Base-by-base conservation (phyloP, 306 rosid genomes). In the Trifolium subterraneum region DNA sequence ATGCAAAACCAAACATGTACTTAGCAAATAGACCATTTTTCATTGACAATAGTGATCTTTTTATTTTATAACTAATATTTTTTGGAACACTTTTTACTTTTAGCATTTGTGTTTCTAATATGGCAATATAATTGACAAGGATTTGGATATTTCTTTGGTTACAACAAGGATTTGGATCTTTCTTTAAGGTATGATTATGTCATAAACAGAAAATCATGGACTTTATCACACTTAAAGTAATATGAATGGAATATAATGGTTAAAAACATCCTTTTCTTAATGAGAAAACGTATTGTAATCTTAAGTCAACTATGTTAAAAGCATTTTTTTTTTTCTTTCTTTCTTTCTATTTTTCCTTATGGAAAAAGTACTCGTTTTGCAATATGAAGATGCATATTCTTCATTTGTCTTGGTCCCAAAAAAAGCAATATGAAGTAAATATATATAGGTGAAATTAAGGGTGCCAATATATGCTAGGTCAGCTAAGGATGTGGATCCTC, bases 61-160 rank as follows among this genome's bases (percentile, higher is more conserved):
- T 3, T 2, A 11, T 10, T 10, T 41, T 11, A 10, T 41, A 3
- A 39, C 11, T 41, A 42, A 48, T 48, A 48, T 48, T 5, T 7
- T 15, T 48, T 48, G 10, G 9, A 48, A 48, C 20, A 48, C 20
- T 54, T 52, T 52, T 54, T 19, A 56, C 35, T 56, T 56, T 23
- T 23, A 23, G 63, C 63, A 23, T 11, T 56, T n/a, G 3, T 56
- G 36, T 23, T 56, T 23, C 63, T 56, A 56, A 5, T 56, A 56
- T 12, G 63, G 63, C n/a, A 56, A 56, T 60, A 60, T 14, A 60
- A 60, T 29, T 60, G 41, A 60, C 38, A 54, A 54, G 29, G 14
- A 18, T 54, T 19, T 19, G 60, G 38, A 60, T 15, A 5, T 60
- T 60, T 52, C 59, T 52, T 18, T 52, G 59, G 59, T 10, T 52